Percentiles rank a stretch among this genome's conserved stretches.
Conservation (phyloP, 768 basidiomycete genomes). For the Naematelia aurantialba region DNA sequence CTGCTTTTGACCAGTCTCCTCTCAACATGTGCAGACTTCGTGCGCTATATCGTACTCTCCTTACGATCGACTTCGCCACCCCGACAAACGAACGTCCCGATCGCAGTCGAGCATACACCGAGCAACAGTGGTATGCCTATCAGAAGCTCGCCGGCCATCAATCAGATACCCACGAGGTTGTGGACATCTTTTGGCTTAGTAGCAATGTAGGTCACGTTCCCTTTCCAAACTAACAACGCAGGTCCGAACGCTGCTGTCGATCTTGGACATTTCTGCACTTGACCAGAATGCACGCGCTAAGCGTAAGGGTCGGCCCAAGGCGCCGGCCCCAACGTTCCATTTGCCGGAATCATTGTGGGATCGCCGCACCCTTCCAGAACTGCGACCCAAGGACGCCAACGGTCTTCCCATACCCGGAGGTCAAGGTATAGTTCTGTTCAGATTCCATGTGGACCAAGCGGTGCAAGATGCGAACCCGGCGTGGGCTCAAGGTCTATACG, state of each 20-base stretch:
- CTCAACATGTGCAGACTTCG: constrained; percentile 37
- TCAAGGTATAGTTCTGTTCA: constrained; percentile 38
- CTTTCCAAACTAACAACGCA: constrained; percentile 7
- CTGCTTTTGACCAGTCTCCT: constrained; percentile 40
- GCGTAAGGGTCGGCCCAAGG: constrained; percentile 38
- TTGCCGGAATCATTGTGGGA: constrained; percentile 38
- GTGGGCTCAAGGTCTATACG: constrained; percentile 41
- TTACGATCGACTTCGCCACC: constrained; percentile 42
- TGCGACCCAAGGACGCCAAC: constrained; percentile 30
- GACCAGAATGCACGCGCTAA: constrained; percentile 24
- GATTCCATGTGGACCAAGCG: constrained; percentile 39
- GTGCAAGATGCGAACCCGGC: constrained; percentile 30
- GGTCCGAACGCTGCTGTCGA: constrained; percentile 30
- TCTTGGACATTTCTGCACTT: constrained; percentile 33
- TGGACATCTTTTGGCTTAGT: constrained; percentile 40
- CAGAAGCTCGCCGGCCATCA: constrained; percentile 21
- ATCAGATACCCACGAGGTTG: constrained; percentile 34
- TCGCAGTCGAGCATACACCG: constrained; percentile 31
- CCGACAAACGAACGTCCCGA: constrained; percentile 38
- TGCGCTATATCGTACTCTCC: constrained; percentile 40
- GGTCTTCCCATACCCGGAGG: constrained; percentile 33
- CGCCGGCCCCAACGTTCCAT: constrained; percentile 38
- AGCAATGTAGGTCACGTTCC: constrained; percentile 21
- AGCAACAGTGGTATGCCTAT: constrained; percentile 43
- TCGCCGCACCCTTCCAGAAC: constrained; percentile 22